A percentile compares a stretch with the other conserved stretches of the same genome.
Evolutionary conservation across 345 rosid genomes (phyloP).

Genomic region (Syzygium aromaticum): DNA sequence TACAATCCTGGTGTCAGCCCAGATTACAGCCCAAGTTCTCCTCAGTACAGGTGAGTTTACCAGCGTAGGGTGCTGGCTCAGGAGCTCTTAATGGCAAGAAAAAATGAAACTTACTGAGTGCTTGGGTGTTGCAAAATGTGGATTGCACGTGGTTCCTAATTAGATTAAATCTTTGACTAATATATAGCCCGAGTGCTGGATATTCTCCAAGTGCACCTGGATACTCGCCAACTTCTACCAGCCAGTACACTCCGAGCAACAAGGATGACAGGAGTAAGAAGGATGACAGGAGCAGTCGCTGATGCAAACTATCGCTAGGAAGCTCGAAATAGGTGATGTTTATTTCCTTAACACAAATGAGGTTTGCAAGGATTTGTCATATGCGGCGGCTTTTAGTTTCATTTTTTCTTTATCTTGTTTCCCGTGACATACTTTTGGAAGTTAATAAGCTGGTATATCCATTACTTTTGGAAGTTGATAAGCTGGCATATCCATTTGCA

Average conservation of each 20-base stretch:
- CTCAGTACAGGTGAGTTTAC: slow-evolving; percentile 38
- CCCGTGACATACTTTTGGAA: not conserved
- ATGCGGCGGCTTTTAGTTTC: not conserved
- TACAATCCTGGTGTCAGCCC: slow-evolving; percentile 66
- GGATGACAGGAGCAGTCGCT: slow-evolving; percentile 22
- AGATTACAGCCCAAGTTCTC: slow-evolving; percentile 75
- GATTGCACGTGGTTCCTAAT: not conserved
- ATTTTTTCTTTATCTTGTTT: not conserved
- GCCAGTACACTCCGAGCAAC: slow-evolving; percentile 61
- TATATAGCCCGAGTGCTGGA: slow-evolving; percentile 64
- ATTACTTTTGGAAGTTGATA: not conserved
- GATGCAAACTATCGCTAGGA: not conserved
- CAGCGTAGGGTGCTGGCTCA: not conserved
- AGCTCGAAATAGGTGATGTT: not conserved
- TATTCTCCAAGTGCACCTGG: slow-evolving; percentile 82
- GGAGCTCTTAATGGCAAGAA: not conserved
- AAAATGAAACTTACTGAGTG: not conserved
- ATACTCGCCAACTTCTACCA: slow-evolving; percentile 71
- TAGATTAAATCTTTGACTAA: not conserved
- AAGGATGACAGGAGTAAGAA: slow-evolving; percentile 36
- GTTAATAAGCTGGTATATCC: not conserved
- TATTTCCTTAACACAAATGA: not conserved
- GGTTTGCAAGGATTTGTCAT: not conserved
- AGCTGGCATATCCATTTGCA: not conserved
- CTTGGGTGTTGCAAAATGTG: not conserved